Conservation (phyloP, 768 basidiomycete genomes). For the Suillus decipiens region DNA sequence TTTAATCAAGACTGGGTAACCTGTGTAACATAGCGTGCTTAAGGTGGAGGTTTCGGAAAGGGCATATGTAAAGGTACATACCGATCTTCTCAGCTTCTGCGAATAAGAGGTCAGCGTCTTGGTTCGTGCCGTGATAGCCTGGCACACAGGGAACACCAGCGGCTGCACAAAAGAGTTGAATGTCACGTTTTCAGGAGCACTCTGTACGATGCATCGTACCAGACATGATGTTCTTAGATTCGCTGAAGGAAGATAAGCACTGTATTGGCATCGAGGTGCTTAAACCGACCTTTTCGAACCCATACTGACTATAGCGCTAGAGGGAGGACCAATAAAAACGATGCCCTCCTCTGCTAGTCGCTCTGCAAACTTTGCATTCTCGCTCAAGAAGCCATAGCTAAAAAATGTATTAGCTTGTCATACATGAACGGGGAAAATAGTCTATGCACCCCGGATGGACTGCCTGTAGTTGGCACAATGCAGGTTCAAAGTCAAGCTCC, state of each 20-base stretch:
- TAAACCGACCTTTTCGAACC: constrained; percentile 82
- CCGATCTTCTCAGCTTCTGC: constrained; percentile 74
- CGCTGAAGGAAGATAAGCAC: constrained; percentile 43
- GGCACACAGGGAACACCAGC: constrained; percentile 94
- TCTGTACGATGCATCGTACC: constrained; percentile 40
- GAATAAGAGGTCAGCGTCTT: constrained; percentile 71
- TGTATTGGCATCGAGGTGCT: background rate
- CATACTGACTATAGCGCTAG: constrained; percentile 89
- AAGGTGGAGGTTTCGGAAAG: background rate
- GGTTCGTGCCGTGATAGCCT: constrained; percentile 87
- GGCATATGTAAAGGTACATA: constrained; percentile 20
- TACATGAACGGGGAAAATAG: background rate
- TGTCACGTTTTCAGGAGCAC: constrained; percentile 7
- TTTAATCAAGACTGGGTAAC: constrained; percentile 93
- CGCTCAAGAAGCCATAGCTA: constrained; percentile 89
- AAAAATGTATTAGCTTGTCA: constrained; percentile 2
- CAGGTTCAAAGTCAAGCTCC: constrained; percentile 2
- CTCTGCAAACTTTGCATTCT: constrained; percentile 83
- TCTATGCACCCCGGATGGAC: constrained; percentile 82
- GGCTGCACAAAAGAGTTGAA: constrained; percentile 42
- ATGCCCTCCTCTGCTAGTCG: constrained; percentile 76
- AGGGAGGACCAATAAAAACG: constrained; percentile 89
- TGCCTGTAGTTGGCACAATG: constrained; percentile 49
- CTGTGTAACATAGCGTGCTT: constrained; percentile 32
- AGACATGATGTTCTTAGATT: constrained; percentile 95